A percentile compares a stretch with the other conserved stretches of the same genome.
These are phyloP conservation scores for Crotalaria pallida DNA, from an alignment of 306 rosid species.

Conservation along the genomic window DNA sequence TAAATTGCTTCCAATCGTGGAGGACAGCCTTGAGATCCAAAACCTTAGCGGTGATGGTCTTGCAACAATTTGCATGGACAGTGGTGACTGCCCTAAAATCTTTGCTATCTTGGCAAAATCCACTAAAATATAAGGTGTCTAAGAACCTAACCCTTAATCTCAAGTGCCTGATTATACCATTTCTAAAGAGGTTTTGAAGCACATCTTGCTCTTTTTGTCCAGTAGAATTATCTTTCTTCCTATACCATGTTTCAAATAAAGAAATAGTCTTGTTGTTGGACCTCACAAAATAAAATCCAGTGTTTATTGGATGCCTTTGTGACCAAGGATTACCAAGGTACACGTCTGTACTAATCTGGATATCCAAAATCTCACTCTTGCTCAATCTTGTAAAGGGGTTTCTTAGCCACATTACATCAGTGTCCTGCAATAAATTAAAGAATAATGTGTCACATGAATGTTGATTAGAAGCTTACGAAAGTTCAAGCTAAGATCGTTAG, in stretches of 20 bases:
- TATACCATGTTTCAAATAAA: constrained; percentile 61
- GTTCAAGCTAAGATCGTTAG: no score
- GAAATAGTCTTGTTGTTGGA: constrained; percentile 66
- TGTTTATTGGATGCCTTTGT: constrained; percentile 42
- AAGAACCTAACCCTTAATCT: constrained; percentile 61
- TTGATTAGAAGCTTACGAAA: no score
- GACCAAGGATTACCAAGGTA: constrained; percentile 50
- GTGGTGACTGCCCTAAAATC: constrained; percentile 51
- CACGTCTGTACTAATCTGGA: constrained; percentile 58
- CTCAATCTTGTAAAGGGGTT: constrained; percentile 57
- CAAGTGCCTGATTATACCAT: constrained; percentile 32
- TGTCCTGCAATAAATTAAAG: constrained; percentile 51
- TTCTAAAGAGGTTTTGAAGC: constrained; percentile 24
- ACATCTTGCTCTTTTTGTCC: constrained; percentile 80
- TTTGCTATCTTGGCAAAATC: constrained; percentile 72
- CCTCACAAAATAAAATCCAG: constrained; percentile 62
- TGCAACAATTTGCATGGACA: constrained; percentile 79
- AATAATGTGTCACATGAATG: neutral
- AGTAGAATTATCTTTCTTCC: constrained; percentile 42
- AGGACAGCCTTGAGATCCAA: constrained; percentile 39
- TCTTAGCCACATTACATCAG: constrained; percentile 83
- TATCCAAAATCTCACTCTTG: constrained; percentile 45
- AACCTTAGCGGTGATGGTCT: constrained; percentile 57
- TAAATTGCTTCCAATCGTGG: constrained; percentile 67
- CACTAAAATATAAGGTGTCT: constrained; percentile 73